Evolutionary conservation across 2,329 filamentous ascomycete genomes (phyloP).

Genomic region (Penicillium vulpinum): DNA sequence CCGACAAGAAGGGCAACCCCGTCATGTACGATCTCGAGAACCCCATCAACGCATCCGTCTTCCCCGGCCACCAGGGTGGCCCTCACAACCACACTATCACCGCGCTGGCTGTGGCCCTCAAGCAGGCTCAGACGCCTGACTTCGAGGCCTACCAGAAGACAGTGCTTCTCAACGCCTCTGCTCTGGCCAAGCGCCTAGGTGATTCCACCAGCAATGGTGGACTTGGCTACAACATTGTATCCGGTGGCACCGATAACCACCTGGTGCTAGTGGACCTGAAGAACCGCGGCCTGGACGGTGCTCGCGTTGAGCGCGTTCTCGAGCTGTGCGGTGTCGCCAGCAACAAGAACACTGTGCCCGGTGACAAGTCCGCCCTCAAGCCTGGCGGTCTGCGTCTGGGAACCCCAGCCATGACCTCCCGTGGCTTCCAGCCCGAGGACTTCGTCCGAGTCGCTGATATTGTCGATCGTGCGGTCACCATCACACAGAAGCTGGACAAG

Average conservation of each 20-base stretch:
- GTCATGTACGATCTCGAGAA: constrained; percentile 89
- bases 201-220: constrained; percentile 69
- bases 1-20: constrained; percentile 90
- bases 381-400: constrained; percentile 93
- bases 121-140: constrained; percentile 86
- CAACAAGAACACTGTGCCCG: constrained; percentile 98
- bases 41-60: constrained; percentile 98
- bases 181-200: constrained; percentile 69
- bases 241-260: constrained; percentile 95
- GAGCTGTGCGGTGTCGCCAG: constrained; percentile 94
- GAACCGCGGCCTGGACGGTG: constrained; percentile 81
- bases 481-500: constrained; percentile 76
- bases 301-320: constrained; percentile 84
- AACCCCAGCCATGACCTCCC: constrained; percentile 94
- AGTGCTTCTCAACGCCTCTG: constrained; percentile 90
- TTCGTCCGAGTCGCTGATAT: constrained; percentile 84
- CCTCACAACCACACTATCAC: constrained; percentile 99
- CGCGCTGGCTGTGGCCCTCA: constrained; percentile 87
- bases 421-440: constrained; percentile 86
- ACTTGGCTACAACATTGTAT: constrained; percentile 90
- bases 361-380: constrained; percentile 88
- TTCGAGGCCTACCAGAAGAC: constrained; percentile 94
- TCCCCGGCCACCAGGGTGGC: constrained; percentile 97
- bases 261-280: constrained; percentile 95
- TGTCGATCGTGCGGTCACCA: constrained; percentile 77